phyloP scores from a whole-genome alignment of 2,329 filamentous ascomycete species.

The Fusarium anthophilum region DNA sequence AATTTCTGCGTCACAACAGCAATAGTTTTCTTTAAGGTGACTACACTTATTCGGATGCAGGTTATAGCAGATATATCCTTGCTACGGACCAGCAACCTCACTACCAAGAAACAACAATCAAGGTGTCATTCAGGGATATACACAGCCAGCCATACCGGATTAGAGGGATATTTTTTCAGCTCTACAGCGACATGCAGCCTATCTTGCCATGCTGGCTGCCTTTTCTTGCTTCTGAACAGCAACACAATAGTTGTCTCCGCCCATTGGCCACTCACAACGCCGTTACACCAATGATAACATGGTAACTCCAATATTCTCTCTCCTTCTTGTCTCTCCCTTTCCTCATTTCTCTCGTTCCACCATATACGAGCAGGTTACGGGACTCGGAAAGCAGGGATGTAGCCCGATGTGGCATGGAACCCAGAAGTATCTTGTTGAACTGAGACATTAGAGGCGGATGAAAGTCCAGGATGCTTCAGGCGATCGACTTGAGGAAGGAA shows the following conservation, averaged over 20 bases:
- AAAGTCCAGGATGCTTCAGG: background rate
- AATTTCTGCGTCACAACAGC: background rate
- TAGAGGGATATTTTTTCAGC: background rate
- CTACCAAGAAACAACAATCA: background rate
- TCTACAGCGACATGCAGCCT: background rate
- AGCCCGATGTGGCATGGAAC: background rate
- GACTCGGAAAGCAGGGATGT: background rate
- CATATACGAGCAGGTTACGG: background rate
- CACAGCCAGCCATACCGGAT: background rate
- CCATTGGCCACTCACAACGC: background rate
- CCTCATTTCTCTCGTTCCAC: background rate
- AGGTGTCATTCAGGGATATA: background rate
- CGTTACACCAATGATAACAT: background rate
- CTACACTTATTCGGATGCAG: background rate
- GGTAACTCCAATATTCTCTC: background rate
- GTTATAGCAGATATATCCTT: slow-evolving; percentile 26
- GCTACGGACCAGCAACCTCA: background rate
- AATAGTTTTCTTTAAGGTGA: background rate
- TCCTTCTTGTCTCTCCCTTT: background rate
- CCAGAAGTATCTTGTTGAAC: background rate
- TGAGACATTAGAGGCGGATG: background rate
- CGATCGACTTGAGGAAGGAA: background rate
- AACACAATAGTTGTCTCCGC: background rate
- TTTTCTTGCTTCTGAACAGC: background rate
- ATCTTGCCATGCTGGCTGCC: background rate